Base-by-base conservation (phyloP, 192 early-diverging fungal genomes). In the Coemansia umbellata region DNA sequence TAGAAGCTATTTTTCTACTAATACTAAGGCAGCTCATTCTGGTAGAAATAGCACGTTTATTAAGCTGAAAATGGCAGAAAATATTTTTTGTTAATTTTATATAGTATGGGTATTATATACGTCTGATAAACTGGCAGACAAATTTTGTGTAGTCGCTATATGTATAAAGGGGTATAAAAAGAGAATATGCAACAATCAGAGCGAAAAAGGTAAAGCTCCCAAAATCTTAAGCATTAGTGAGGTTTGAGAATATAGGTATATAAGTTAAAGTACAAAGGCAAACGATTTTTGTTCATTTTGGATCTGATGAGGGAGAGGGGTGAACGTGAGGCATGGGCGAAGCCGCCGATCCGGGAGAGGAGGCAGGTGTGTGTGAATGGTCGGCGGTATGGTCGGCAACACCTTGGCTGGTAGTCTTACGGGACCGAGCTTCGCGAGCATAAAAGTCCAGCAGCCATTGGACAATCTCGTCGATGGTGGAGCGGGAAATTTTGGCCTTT, bases 361-460 rank as follows among this genome's bases (percentile, higher is more conserved):
- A 60, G 1, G 43, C 58, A n/a, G 69, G 66, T n/a, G 66, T 69
- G 48, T 60, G 66, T 17, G 49, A 52, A 8, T 40, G 39, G 13
- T 59, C 60, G 9, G 50, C 44, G 19, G 35, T 26, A 23, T 19
- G 9, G 22, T 55, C 58, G 18, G 30, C 36, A 22, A 33, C 58
- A 17, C 37, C 15, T 8, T 15, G 21, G 13, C 36, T 23, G 18
- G 37, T 36, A 9, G 51, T 48, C 37, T 41, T 32, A 4, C 71
- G 58, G 1, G 65, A 35, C 53, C 64, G 66, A 0, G 72, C 66
- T 49, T 75, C 72, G 13, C 66, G 42, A 10, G 60, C 30, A 36
- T 69, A 75, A 40, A 75, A 64, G 33, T 55, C 66, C 39, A 75
- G 23, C 27, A 75, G 47, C 72, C 72, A 75, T 57, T 75, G 65